Conservation (phyloP, 2,329 filamentous ascomycete species). For the Cordyceps cicadae region DNA sequence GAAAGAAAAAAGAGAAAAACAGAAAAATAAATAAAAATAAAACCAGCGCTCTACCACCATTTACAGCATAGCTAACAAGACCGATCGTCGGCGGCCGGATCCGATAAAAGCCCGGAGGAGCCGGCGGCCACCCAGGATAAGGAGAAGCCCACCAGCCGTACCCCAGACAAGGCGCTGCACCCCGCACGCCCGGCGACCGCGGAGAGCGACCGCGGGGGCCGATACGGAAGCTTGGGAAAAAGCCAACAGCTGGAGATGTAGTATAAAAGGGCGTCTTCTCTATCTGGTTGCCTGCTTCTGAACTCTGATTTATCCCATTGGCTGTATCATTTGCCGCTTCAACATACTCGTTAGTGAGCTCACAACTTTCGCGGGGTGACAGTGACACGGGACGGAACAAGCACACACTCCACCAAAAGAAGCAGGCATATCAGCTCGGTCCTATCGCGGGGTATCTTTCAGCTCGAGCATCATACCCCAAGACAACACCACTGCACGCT, state of each 20-base stretch:
- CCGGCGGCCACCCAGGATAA: neutral
- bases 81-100: neutral
- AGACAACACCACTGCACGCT: neutral
- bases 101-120: neutral
- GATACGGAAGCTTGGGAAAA: neutral
- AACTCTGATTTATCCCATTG: neutral
- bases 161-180: neutral
- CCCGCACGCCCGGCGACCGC: conserved; percentile 7
- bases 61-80: neutral
- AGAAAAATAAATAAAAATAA: too few relatives aligned
- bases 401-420: neutral
- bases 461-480: neutral
- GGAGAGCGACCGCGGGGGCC: conserved; percentile 6
- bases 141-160: neutral
- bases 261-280: neutral
- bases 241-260: neutral
- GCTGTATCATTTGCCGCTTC: neutral
- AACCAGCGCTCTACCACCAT: neutral
- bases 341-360: neutral
- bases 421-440: neutral
- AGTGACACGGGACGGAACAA: too few relatives aligned
- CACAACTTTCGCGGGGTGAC: neutral
- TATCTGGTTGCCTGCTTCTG: neutral
- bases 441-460: neutral
- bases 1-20: too few relatives aligned